These are phyloP conservation scores for Trichosporon sp. DNA, from an alignment of 1,284 basidiomycete species.

Conservation along the genomic window DNA sequence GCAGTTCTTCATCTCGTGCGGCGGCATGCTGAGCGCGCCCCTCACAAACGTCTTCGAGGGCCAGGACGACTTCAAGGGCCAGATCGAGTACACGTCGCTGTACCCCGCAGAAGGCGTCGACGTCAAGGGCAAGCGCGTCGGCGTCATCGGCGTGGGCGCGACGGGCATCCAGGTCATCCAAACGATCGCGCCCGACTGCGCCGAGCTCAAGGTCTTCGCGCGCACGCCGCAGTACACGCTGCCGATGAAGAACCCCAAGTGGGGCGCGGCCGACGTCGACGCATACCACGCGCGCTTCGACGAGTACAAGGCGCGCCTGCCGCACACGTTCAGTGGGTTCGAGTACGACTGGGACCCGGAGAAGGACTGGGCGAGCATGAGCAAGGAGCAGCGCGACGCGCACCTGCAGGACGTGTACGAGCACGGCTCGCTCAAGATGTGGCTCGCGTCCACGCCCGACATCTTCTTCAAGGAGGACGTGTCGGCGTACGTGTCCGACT, in stretches of 20 bases:
- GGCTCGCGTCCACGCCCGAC: constrained; percentile 15
- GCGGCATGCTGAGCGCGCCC: constrained; percentile 16
- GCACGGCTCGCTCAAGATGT: constrained; percentile 18
- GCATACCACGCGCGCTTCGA: constrained; percentile 8
- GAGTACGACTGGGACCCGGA: constrained; percentile 10
- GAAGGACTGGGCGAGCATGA: not conserved
- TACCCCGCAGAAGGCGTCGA: constrained; percentile 15
- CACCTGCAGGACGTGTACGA: constrained; percentile 11
- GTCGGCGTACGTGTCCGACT: constrained; percentile 7
- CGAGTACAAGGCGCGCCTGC: not conserved
- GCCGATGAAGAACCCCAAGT: constrained; percentile 18
- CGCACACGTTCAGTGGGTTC: constrained; percentile 12
- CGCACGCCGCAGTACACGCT: constrained; percentile 18
- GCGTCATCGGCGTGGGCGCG: constrained; percentile 13
- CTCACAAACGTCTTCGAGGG: constrained; percentile 9
- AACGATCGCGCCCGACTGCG: constrained; percentile 6
- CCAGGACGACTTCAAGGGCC: constrained; percentile 16
- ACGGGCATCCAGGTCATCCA: constrained; percentile 20
- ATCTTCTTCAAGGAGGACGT: constrained; percentile 14
- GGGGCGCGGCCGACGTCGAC: not conserved
- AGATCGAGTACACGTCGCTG: constrained; percentile 13
- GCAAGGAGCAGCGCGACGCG: constrained; percentile 8
- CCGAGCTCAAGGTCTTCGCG: constrained; percentile 15
- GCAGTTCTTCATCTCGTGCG: constrained; percentile 17
- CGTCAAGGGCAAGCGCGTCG: constrained; percentile 10